phyloP scores from a whole-genome alignment of 2,329 filamentous ascomycete species.

The Beauveria sp. region DNA sequence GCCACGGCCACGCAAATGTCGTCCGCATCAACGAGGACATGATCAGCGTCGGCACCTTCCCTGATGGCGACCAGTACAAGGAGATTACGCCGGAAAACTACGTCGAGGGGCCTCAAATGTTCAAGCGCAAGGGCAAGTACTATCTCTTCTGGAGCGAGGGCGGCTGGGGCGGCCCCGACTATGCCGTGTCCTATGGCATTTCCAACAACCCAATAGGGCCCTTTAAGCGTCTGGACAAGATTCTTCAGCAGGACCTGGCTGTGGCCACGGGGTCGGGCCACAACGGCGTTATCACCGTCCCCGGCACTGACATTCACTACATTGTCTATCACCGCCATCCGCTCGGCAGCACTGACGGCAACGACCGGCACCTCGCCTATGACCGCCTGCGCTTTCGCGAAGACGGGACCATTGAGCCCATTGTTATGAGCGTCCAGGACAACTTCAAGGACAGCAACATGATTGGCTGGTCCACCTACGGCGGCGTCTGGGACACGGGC shows the following conservation, averaged over 20 bases:
- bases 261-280: slow-evolving; percentile 37
- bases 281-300: slow-evolving; percentile 36
- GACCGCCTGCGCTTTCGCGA: slow-evolving; percentile 40
- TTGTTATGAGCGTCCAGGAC: slow-evolving; percentile 37
- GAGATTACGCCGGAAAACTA: slow-evolving; percentile 39
- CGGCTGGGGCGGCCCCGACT: slow-evolving; percentile 40
- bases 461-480: slow-evolving; percentile 28
- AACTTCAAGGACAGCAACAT: slow-evolving; percentile 33
- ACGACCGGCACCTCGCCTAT: slow-evolving; percentile 39
- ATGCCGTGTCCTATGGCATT: slow-evolving; percentile 39
- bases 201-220: slow-evolving; percentile 29
- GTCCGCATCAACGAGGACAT: slow-evolving; percentile 35
- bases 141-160: slow-evolving; percentile 42
- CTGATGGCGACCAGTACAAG: slow-evolving; percentile 29
- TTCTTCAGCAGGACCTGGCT: slow-evolving; percentile 32
- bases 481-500: slow-evolving; percentile 14
- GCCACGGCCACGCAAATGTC: slow-evolving; percentile 29
- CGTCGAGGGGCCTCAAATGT: slow-evolving; percentile 32
- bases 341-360: slow-evolving; percentile 34
- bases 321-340: slow-evolving; percentile 39
- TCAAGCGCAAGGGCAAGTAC: slow-evolving; percentile 36
- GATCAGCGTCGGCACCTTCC: slow-evolving; percentile 33
- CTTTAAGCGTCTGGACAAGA: slow-evolving; percentile 31
- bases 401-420: slow-evolving; percentile 32
- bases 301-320: slow-evolving; percentile 38